Conservation (phyloP, 768 basidiomycete species). For the Gelatoporia subvermispora region DNA sequence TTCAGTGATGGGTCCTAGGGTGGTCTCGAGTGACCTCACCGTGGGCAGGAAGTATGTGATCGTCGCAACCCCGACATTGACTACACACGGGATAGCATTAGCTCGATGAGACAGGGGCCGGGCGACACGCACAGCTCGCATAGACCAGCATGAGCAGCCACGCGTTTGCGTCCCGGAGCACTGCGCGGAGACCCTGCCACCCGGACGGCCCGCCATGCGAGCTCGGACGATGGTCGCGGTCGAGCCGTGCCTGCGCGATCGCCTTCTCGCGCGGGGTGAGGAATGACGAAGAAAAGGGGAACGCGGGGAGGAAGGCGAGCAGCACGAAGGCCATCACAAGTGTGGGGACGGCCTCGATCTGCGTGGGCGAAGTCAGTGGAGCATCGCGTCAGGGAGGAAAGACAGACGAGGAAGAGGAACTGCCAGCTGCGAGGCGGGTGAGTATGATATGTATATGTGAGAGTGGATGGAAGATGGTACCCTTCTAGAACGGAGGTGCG, state of each 20-base stretch:
- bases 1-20: not conserved
- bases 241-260: slow-evolving; percentile 53
- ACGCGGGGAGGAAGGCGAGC: slow-evolving; percentile 48
- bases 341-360: slow-evolving; percentile 57
- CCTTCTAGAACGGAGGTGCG: slow-evolving; percentile 40
- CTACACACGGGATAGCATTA: slow-evolving; percentile 19
- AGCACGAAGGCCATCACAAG: slow-evolving; percentile 46
- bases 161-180: slow-evolving; percentile 44
- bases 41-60: slow-evolving; percentile 54
- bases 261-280: slow-evolving; percentile 47
- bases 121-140: slow-evolving; percentile 41
- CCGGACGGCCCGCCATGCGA: slow-evolving; percentile 56
- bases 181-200: slow-evolving; percentile 50
- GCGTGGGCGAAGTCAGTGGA: not conserved
- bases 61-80: slow-evolving; percentile 54
- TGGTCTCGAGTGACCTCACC: slow-evolving; percentile 23
- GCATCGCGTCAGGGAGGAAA: not conserved
- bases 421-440: slow-evolving; percentile 42
- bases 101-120: not conserved
- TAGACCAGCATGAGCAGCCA: slow-evolving; percentile 51
- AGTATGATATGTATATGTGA: not conserved
- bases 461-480: slow-evolving; percentile 19
- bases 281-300: slow-evolving; percentile 51
- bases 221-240: slow-evolving; percentile 50
- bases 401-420: slow-evolving; percentile 47